Conservation (phyloP, 495 filamentous ascomycete species). For the Annulohypoxylon maeteangense region DNA sequence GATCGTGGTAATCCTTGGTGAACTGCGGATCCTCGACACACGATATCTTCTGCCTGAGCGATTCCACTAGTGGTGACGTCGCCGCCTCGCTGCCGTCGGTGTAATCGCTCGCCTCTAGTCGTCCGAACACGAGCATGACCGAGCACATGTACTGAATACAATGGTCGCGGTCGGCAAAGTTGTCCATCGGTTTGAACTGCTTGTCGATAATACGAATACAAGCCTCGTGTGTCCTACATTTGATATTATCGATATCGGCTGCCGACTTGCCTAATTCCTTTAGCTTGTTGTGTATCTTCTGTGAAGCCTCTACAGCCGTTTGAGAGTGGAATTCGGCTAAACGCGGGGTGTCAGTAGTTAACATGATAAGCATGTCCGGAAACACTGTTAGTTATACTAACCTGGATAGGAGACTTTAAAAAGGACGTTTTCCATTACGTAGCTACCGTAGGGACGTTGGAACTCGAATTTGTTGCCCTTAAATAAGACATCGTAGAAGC, state of each 20-base stretch:
- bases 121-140: constrained; percentile 93
- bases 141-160: constrained; percentile 99
- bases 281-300: constrained; percentile 85
- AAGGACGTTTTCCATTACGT: constrained; percentile 99
- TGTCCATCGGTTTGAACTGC: constrained; percentile 99
- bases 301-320: constrained; percentile 93
- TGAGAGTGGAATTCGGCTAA: constrained; percentile 98
- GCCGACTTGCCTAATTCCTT: constrained; percentile 88
- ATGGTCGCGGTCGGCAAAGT: constrained; percentile 98
- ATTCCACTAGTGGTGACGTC: constrained; percentile 87
- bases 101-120: constrained; percentile 91
- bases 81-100: constrained; percentile 90
- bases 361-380: background rate
- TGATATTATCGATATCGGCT: constrained; percentile 91
- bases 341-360: constrained; percentile 17
- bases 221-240: constrained; percentile 96
- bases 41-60: constrained; percentile 87
- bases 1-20: constrained; percentile 94
- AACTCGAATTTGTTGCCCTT: constrained; percentile 95
- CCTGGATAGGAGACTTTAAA: constrained; percentile 99
- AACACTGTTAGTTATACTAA: constrained; percentile 52
- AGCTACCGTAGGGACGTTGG: constrained; percentile 95
- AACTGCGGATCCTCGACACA: constrained; percentile 97
- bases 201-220: constrained; percentile 99
- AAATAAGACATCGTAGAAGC: constrained; percentile 98